Percentiles rank a stretch among this genome's conserved stretches.
These are phyloP conservation scores for Aspergillus uvarum DNA, from an alignment of 2,329 filamentous ascomycete genomes.

Conservation along the genomic window DNA sequence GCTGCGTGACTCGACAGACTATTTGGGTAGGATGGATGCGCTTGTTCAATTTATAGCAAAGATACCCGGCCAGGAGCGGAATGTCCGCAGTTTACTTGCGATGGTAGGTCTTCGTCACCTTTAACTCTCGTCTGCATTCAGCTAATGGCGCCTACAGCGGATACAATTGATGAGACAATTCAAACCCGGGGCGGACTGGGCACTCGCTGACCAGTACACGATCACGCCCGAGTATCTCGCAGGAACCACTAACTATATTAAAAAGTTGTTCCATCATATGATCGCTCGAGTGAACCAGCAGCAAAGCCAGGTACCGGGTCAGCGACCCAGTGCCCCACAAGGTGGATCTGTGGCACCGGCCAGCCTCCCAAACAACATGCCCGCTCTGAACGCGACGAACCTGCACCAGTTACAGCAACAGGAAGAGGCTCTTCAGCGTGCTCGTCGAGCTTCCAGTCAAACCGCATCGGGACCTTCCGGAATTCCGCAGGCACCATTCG, in stretches of 20 bases:
- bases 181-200: constrained; percentile 41
- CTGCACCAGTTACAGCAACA: constrained; percentile 50
- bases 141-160: constrained; percentile 33
- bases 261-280: constrained; percentile 43
- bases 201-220: constrained; percentile 46
- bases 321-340: constrained; percentile 26
- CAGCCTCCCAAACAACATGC: constrained; percentile 27
- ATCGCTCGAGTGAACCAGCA: constrained; percentile 35
- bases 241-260: constrained; percentile 39
- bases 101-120: constrained; percentile 32
- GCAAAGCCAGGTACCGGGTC: constrained; percentile 27
- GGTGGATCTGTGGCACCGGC: constrained; percentile 21
- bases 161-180: constrained; percentile 49
- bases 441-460: constrained; percentile 40
- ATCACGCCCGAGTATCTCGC: constrained; percentile 42
- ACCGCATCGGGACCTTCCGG: constrained; percentile 50
- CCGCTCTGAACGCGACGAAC: constrained; percentile 47
- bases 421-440: constrained; percentile 43
- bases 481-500: constrained; percentile 54
- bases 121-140: not conserved
- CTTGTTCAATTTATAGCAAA: constrained; percentile 43
- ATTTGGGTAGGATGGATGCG: constrained; percentile 45
- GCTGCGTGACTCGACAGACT: constrained; percentile 41
- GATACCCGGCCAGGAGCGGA: constrained; percentile 42
- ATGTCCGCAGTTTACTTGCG: constrained; percentile 36